phyloP scores from a whole-genome alignment of 1,284 basidiomycete species.

The Quambalaria eucalypti region DNA sequence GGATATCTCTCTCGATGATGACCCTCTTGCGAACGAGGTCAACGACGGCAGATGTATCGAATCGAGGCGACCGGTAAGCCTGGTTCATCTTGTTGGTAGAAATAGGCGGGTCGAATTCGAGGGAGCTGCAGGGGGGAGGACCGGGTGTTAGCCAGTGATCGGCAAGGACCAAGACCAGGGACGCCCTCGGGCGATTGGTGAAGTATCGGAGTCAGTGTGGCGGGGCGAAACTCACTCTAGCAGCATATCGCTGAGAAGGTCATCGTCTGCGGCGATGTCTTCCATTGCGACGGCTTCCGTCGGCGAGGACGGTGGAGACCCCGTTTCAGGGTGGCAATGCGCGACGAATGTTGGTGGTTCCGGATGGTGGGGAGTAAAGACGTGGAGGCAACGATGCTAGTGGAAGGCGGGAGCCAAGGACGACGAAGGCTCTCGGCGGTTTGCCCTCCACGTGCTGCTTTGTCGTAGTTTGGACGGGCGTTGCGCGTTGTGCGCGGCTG shows the following conservation, averaged over 20 bases:
- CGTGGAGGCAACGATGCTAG: too few species aligned
- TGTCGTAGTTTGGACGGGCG: too few species aligned
- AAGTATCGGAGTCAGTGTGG: neutral
- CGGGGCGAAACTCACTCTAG: constrained; percentile 28
- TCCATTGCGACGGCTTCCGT: constrained; percentile 23
- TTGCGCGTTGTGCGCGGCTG: too few species aligned
- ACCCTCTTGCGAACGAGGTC: constrained; percentile 32
- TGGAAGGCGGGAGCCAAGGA: too few species aligned
- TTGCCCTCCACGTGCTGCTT: too few species aligned
- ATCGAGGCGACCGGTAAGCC: constrained; percentile 35
- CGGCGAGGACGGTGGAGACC: neutral
- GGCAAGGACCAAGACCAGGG: neutral
- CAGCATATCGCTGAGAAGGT: constrained; percentile 44
- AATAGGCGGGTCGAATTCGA: constrained; percentile 44
- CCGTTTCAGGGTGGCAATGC: too few species aligned
- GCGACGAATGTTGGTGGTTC: too few species aligned
- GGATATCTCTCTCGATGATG: constrained; percentile 32
- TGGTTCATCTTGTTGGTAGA: constrained; percentile 47
- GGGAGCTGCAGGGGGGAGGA: constrained; percentile 23
- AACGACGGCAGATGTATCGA: constrained; percentile 31
- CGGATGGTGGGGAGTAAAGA: too few species aligned
- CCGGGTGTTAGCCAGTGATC: neutral
- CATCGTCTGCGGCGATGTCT: constrained; percentile 44
- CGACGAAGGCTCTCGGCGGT: too few species aligned
- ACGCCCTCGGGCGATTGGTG: neutral